Evolutionary conservation across 208 protist genomes (phyloP), one percentile per base, ranked within the genome.

Genomic region (Leptomonas seymouri): DNA sequence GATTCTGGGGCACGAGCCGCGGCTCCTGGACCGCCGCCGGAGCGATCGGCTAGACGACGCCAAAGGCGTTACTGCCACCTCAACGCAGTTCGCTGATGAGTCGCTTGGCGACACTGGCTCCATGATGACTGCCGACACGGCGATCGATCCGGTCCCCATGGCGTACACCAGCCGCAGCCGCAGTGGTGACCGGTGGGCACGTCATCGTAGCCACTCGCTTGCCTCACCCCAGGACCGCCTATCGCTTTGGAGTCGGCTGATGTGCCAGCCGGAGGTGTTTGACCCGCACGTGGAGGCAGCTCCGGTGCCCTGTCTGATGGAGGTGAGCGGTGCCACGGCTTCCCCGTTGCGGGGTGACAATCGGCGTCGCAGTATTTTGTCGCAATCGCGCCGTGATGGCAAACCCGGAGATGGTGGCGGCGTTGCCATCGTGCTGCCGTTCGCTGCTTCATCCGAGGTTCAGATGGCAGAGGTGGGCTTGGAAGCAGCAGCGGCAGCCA

Each of bases 251-350:
- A 77, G 59, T 44, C 78, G 75, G 16, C 70, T 88, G 48, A 68
- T 88, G 21, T 88, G 83, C 42, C 70, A 63, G 21, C 76, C 83
- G 7, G 83, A 88, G 60, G 71, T 88, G 54, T 78, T 72, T 49
- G 78, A 84, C 63, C 67, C 69, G 16, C 30, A 67, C 46, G 49
- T 75, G 21, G 74, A 84, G 68, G 70, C 74, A 14, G 56, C 70
- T 3, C 76, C 73, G 18, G 20, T 73, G 58, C 27, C 67, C 7
- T 53, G 66, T 36, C 59, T 73, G 34, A 42, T 58, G 54, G 59
- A 66, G 55, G 30, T 59, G 55, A 4, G 27, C 34, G 34, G 2
- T n/a, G 20, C 12, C 34, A 34, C 34, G 18, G 11, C 55, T 8
- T 59, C 55, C 6, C 14, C 34, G 15, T n/a, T 8, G 34, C 30